Conservation (phyloP, 108 stramenopile species). For the Skeletonema potamos region DNA sequence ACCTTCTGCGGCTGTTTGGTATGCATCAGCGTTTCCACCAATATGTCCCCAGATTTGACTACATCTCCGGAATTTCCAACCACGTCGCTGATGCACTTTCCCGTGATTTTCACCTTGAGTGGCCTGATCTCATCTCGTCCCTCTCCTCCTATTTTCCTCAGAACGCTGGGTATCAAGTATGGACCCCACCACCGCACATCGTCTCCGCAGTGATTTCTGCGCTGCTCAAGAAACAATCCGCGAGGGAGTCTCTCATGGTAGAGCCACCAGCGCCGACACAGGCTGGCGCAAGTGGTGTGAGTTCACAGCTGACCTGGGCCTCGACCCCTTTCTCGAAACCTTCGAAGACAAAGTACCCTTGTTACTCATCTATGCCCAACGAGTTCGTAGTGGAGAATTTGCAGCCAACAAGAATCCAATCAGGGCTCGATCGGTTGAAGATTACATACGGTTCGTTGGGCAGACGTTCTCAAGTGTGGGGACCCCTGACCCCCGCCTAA, state of each 20-base stretch:
- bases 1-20: slow-evolving; percentile 51
- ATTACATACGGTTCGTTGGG: slow-evolving; percentile 26
- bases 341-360: slow-evolving; percentile 18
- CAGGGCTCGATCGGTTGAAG: slow-evolving; percentile 12
- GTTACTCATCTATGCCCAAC: slow-evolving; percentile 24
- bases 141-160: background rate
- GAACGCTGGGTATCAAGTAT: background rate
- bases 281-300: slow-evolving; percentile 4
- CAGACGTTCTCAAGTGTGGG: slow-evolving; percentile 5
- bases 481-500: background rate
- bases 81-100: background rate
- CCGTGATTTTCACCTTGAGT: background rate
- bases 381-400: slow-evolving; percentile 10
- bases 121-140: background rate
- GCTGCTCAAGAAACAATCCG: slow-evolving; percentile 13
- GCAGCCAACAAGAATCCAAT: slow-evolving; percentile 9
- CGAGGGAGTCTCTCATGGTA: slow-evolving; percentile 18
- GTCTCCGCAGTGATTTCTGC: slow-evolving; percentile 24
- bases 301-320: slow-evolving; percentile 14
- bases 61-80: background rate
- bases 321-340: slow-evolving; percentile 29
- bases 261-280: background rate
- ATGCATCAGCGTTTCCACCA: slow-evolving; percentile 29
- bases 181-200: background rate
- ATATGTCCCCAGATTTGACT: background rate